phyloP scores from a whole-genome alignment of 1,139 yeast species.

The Casaregolazyma lundiana region DNA sequence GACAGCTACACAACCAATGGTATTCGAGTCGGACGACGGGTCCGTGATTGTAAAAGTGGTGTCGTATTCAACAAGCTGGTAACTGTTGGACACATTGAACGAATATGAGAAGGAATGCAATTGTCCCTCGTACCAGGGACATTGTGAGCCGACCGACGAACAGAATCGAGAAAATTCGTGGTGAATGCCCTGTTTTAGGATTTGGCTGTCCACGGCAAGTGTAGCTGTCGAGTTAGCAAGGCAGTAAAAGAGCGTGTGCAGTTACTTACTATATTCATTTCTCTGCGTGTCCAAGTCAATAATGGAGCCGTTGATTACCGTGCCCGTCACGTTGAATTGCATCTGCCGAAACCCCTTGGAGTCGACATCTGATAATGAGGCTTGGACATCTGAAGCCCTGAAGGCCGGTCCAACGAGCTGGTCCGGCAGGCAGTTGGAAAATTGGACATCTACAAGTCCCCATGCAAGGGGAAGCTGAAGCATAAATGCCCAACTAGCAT shows the following conservation, averaged over 20 bases:
- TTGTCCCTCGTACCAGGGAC: constrained; percentile 30
- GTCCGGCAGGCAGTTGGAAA: constrained; percentile 6
- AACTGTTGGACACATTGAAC: constrained; percentile 23
- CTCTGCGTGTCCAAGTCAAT: constrained; percentile 14
- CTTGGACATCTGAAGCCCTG: constrained; percentile 4
- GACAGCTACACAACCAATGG: constrained; percentile 47
- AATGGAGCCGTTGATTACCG: background rate
- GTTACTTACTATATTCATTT: constrained; percentile 7
- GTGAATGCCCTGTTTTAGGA: constrained; percentile 20
- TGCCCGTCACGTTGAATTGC: constrained; percentile 1
- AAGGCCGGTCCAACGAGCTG: constrained; percentile 4
- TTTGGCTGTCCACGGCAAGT: constrained; percentile 22
- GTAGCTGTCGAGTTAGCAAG: constrained; percentile 21
- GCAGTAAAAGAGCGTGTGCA: background rate
- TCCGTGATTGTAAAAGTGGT: constrained; percentile 31
- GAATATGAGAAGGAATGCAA: constrained; percentile 23
- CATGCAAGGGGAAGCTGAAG: background rate
- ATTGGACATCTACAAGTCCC: background rate
- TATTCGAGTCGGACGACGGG: constrained; percentile 35
- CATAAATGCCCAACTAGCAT: background rate
- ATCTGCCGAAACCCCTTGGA: background rate
- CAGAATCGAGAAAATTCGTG: constrained; percentile 29
- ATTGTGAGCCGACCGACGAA: constrained; percentile 16
- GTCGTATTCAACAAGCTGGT: constrained; percentile 30
- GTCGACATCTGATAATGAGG: constrained; percentile 1